Base-by-base conservation (phyloP, 2,329 filamentous ascomycete genomes). In the Penicillium concentricum region DNA sequence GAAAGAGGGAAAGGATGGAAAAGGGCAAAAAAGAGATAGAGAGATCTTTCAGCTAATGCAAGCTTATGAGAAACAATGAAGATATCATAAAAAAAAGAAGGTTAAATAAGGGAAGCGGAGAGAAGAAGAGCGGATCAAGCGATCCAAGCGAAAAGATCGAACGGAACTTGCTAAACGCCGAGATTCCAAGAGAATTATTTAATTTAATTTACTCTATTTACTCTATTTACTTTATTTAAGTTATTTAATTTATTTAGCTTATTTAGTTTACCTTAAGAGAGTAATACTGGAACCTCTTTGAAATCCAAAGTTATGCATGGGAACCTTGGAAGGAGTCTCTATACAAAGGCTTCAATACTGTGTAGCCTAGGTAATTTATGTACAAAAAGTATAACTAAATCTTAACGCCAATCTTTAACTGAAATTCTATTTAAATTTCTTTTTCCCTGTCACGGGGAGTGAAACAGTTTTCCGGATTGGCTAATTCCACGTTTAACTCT, bases 141-240 rank as follows among this genome's bases (percentile, higher is more conserved):
- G 49, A 57, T 57, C 54, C 50, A 57, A 57, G 53, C 52, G 39
- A 55, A 59, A 54, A 51, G 61, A 62, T 61, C 61, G 63, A 56
- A 58, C 58, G 63, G 58, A 66, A 56, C 47, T 64, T 66, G 60
- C 56, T 61, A 61, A 67, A 67, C 58, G 61, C 63, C 63, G 64
- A 65, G 59, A 50, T 61, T 61, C 58, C 54, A 60, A 59, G 54
- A 62, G 56, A 51, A 43, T 43, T 45, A 16, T 51, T n/a, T 15
- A 37, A 28, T 56, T 44, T 48, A 45, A 16, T 26, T 37, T 39
- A 39, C 10, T 46, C 28, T 46, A 47, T 34, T 30, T 32, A 39
- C 24, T 37, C 28, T 24, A n/a, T 26, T 26, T 20, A 15, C 15
- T 42, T 24, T 24, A 13, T 15, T 22, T 42, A 26, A n/a, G 15